These are phyloP conservation scores for Phytophthora cajani DNA, from an alignment of 352 stramenopile genomes.

Conservation along the genomic window DNA sequence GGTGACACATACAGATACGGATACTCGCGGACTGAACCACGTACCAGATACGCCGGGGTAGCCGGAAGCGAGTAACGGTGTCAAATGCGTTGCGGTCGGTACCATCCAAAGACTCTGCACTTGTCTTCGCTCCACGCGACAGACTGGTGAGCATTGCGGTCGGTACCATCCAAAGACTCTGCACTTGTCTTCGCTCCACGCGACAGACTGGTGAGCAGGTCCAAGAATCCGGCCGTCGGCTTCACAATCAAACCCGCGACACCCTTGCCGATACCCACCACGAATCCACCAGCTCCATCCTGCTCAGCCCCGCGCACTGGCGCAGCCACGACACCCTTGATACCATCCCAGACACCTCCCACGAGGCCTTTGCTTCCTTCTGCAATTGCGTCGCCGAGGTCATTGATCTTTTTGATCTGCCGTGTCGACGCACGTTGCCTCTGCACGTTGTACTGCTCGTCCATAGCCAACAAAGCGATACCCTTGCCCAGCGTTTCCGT, in stretches of 20 bases:
- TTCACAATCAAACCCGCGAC: conserved; percentile 87
- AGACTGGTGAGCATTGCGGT: conserved; percentile 73
- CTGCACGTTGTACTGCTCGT: conserved; percentile 89
- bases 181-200: conserved; percentile 84
- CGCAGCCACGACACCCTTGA: conserved; percentile 82
- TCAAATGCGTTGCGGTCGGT: conserved; percentile 53
- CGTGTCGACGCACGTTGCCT: conserved; percentile 74
- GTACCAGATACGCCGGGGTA: conserved; percentile 81
- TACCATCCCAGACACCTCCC: conserved; percentile 81
- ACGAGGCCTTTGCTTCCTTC: conserved; percentile 84
- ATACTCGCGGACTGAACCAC: conserved; percentile 14
- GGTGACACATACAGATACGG: background rate
- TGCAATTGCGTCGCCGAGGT: conserved; percentile 81
- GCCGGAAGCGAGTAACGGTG: conserved; percentile 64
- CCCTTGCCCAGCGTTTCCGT: conserved; percentile 89
- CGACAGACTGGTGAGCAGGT: conserved; percentile 84
- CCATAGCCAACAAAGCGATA: conserved; percentile 85
- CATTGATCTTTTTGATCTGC: conserved; percentile 82
- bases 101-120: conserved; percentile 78
- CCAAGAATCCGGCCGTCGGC: conserved; percentile 80
- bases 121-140: conserved; percentile 83
- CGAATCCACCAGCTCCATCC: conserved; percentile 80
- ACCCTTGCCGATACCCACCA: conserved; percentile 86
- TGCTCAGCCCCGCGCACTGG: conserved; percentile 80
- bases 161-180: conserved; percentile 72